A percentile compares a stretch with the other conserved stretches of the same genome.
phyloP scores from a whole-genome alignment of 768 basidiomycete species.

The Rhodotorula paludigena region DNA sequence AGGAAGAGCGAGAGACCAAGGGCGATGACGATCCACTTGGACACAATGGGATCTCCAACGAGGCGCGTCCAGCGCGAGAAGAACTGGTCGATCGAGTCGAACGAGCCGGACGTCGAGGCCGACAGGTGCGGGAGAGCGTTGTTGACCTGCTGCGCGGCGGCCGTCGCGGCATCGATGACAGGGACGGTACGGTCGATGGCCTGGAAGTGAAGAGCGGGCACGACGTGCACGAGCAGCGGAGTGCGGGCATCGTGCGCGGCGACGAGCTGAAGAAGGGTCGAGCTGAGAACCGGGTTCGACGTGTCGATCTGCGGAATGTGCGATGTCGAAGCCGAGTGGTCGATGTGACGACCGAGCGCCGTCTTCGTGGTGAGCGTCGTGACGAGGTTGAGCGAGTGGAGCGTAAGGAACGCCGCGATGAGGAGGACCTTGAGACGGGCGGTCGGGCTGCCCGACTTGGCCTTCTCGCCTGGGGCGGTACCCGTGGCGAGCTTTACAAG shows the following conservation, averaged over 20 bases:
- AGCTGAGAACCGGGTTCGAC: constrained; percentile 58
- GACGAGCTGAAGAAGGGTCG: constrained; percentile 59
- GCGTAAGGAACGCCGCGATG: constrained; percentile 80
- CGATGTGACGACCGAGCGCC: constrained; percentile 53
- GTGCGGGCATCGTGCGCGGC: constrained; percentile 45
- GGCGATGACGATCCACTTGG: constrained; percentile 88
- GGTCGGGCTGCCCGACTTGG: constrained; percentile 68
- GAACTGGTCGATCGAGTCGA: constrained; percentile 63
- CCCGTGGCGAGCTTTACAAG: constrained; percentile 38
- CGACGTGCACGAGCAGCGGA: constrained; percentile 57
- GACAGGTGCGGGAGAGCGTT: constrained; percentile 25
- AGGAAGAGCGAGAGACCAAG: constrained; percentile 79
- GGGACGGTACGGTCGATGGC: constrained; percentile 48
- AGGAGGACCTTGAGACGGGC: constrained; percentile 82
- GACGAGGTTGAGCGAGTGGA: constrained; percentile 88
- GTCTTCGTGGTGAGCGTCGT: constrained; percentile 77
- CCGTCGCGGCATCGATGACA: neutral
- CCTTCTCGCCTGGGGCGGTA: constrained; percentile 39
- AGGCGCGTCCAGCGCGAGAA: constrained; percentile 84
- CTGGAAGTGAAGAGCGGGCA: constrained; percentile 59
- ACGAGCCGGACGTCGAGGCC: constrained; percentile 28
- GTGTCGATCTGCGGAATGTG: constrained; percentile 62
- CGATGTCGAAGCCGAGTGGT: constrained; percentile 43
- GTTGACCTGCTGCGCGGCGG: neutral
- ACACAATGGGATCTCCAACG: constrained; percentile 87